phyloP scores from a whole-genome alignment of 1,139 yeast genomes.

The Geotrichum citri-aurantii region DNA sequence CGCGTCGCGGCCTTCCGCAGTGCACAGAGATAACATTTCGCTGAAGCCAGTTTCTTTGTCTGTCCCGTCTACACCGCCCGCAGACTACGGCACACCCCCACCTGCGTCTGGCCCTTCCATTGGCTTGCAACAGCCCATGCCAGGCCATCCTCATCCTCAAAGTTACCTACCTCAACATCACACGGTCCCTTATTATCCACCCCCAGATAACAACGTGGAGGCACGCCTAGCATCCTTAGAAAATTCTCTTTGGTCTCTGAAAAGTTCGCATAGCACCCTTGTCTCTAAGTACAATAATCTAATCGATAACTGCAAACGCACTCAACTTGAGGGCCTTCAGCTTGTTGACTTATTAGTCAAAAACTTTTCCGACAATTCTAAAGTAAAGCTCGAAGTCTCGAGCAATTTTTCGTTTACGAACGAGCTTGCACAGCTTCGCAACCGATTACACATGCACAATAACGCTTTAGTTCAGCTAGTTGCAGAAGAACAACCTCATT shows the following conservation, averaged over 20 bases:
- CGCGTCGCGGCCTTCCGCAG: conserved; percentile 36
- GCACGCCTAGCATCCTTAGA: conserved; percentile 24
- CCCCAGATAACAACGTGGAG: conserved; percentile 18
- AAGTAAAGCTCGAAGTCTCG: conserved; percentile 6
- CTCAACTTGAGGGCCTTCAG: conserved; percentile 13
- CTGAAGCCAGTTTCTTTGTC: conserved; percentile 31
- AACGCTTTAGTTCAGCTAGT: conserved; percentile 17
- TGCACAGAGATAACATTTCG: conserved; percentile 29
- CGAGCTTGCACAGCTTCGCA: conserved; percentile 17
- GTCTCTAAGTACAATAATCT: conserved; percentile 13
- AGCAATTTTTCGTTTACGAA: conserved; percentile 23
- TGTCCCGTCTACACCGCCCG: conserved; percentile 29
- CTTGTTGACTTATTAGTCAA: conserved; percentile 11
- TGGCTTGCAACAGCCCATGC: conserved; percentile 7
- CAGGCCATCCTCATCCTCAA: conserved; percentile 14
- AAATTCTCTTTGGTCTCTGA: conserved; percentile 19
- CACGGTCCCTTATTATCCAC: conserved; percentile 14
- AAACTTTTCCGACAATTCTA: conserved; percentile 4
- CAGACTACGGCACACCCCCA: conserved; percentile 18
- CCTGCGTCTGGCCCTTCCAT: conserved; percentile 9
- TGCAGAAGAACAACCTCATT: conserved; percentile 5
- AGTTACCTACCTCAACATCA: conserved; percentile 16
- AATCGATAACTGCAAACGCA: conserved; percentile 15
- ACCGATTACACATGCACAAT: conserved; percentile 18
- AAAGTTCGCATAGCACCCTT: conserved; percentile 13